phyloP scores from a whole-genome alignment of 1,284 basidiomycete genomes.

The Trametes versicolor region DNA sequence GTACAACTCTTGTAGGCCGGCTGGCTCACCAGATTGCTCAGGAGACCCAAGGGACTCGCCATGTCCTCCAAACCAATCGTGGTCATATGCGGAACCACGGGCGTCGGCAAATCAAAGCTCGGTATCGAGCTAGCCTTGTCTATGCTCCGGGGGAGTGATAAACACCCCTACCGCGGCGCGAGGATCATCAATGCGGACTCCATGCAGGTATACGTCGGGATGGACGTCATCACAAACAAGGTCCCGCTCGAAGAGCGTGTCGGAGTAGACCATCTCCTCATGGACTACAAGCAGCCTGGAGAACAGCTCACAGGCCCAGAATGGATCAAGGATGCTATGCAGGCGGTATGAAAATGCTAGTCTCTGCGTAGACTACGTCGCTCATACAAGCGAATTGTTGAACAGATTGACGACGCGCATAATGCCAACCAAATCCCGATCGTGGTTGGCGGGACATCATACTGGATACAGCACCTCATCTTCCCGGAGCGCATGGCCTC shows the following conservation, averaged over 20 bases:
- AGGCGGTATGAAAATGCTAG: constrained; percentile 60
- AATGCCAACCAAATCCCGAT: constrained; percentile 77
- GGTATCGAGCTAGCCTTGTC: constrained; percentile 88
- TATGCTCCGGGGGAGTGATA: constrained; percentile 47
- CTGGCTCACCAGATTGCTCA: not conserved
- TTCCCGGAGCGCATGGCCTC: constrained; percentile 77
- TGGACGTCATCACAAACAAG: constrained; percentile 98
- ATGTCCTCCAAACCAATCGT: constrained; percentile 69
- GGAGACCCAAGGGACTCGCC: not conserved
- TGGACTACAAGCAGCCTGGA: constrained; percentile 88
- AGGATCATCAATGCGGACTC: constrained; percentile 95
- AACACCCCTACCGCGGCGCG: constrained; percentile 63
- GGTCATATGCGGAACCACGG: constrained; percentile 93
- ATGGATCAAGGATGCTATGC: constrained; percentile 83
- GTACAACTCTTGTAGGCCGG: not conserved
- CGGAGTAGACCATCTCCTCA: constrained; percentile 89
- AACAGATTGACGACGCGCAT: constrained; percentile 80
- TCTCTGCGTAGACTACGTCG: not conserved
- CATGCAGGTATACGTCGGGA: constrained; percentile 97
- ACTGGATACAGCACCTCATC: constrained; percentile 95
- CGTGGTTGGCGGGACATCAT: constrained; percentile 94
- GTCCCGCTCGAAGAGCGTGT: constrained; percentile 79
- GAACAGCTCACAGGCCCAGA: constrained; percentile 89
- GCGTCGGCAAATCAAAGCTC: constrained; percentile 96
- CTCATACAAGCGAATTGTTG: not conserved